phyloP scores from a whole-genome alignment of 495 filamentous ascomycete genomes.

The Neurospora cerealis region DNA sequence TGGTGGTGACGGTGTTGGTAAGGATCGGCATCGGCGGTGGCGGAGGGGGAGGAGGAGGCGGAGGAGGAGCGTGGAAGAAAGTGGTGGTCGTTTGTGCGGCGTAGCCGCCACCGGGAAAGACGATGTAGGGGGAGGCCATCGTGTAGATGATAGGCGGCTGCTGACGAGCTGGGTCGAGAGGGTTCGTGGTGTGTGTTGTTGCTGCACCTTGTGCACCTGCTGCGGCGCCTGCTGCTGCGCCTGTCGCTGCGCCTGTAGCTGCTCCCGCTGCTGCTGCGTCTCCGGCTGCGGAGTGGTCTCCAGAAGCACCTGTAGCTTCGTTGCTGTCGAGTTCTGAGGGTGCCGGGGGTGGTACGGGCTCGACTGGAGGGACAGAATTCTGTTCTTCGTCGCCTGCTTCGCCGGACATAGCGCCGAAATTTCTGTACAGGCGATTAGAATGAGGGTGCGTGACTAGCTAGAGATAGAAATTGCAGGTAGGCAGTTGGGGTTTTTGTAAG shows the following conservation, averaged over 20 bases:
- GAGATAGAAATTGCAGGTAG: background rate
- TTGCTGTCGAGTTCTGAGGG: background rate
- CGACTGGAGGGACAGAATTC: background rate
- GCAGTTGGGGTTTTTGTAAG: background rate
- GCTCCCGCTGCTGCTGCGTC: background rate
- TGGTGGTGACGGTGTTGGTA: background rate
- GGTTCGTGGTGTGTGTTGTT: background rate
- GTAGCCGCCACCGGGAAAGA: background rate
- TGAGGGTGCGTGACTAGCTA: background rate
- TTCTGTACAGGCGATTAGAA: background rate
- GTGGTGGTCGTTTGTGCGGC: background rate
- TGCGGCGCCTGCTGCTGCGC: background rate
- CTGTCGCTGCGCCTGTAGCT: background rate
- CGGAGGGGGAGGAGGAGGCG: background rate
- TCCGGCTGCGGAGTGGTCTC: background rate
- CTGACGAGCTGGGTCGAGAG: background rate
- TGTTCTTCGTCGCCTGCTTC: background rate
- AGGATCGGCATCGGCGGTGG: background rate
- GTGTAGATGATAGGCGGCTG: background rate
- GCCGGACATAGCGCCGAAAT: background rate
- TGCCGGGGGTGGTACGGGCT: background rate
- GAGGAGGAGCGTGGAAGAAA: background rate
- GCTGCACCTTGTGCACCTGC: background rate
- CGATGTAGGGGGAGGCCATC: background rate
- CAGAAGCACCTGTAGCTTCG: background rate